Conservation (phyloP, 495 filamentous ascomycete genomes). For the Rhypophila decipiens region DNA sequence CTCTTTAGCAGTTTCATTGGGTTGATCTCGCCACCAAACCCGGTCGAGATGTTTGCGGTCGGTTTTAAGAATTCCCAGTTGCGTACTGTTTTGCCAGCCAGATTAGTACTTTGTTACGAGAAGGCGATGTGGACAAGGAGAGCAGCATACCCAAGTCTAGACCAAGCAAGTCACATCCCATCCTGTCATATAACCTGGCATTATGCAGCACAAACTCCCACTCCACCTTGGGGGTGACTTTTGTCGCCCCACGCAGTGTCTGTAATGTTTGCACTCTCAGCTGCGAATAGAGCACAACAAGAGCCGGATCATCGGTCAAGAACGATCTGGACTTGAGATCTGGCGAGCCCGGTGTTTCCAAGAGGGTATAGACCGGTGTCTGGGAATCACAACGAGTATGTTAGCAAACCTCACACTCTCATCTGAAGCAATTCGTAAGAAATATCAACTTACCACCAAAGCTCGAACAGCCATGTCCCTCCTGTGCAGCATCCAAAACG, state of each 20-base stretch:
- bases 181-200: slow-evolving; percentile 80
- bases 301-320: slow-evolving; percentile 81
- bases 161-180: slow-evolving; percentile 94
- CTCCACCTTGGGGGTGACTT: slow-evolving; percentile 72
- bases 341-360: slow-evolving; percentile 53
- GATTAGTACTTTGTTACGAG: background rate
- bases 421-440: background rate
- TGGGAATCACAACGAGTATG: slow-evolving; percentile 16
- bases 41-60: slow-evolving; percentile 21
- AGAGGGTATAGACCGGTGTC: slow-evolving; percentile 70
- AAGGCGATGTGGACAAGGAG: background rate
- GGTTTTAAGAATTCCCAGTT: slow-evolving; percentile 80
- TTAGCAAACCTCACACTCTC: slow-evolving; percentile 10
- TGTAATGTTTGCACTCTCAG: slow-evolving; percentile 80
- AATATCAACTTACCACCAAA: slow-evolving; percentile 51
- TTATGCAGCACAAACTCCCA: slow-evolving; percentile 89
- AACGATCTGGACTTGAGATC: slow-evolving; percentile 68
- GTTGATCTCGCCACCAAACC: slow-evolving; percentile 44
- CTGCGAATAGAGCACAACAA: slow-evolving; percentile 81
- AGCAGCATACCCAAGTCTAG: slow-evolving; percentile 58
- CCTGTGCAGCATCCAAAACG: slow-evolving; percentile 84
- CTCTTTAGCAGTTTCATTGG: slow-evolving; percentile 63
- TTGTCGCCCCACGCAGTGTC: slow-evolving; percentile 76
- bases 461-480: slow-evolving; percentile 80
- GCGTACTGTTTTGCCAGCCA: slow-evolving; percentile 40